Conservation (phyloP, 805 yeast species). For the Saturnispora saitoi region DNA sequence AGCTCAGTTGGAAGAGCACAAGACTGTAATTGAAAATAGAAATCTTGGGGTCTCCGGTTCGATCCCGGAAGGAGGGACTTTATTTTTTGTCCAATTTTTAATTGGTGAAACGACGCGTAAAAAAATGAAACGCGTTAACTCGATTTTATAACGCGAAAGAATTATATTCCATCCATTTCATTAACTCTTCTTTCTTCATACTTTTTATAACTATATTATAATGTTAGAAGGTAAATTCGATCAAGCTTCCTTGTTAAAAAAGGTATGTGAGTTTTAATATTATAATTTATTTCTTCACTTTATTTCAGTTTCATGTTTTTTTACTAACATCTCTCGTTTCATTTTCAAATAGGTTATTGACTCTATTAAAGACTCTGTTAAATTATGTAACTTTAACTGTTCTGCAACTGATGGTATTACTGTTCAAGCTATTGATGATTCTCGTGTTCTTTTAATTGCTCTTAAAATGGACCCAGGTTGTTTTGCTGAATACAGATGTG, state of each 20-base stretch:
- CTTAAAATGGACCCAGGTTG: conserved; percentile 82
- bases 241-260: conserved; percentile 85
- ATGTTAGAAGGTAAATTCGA: conserved; percentile 98
- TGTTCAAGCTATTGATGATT: conserved; percentile 95
- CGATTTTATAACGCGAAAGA: not conserved
- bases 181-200: not conserved
- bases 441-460: conserved; percentile 88
- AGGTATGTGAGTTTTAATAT: conserved; percentile 31
- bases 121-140: not conserved
- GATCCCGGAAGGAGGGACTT: conserved; percentile 20
- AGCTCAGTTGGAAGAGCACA: conserved; percentile 21
- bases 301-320: not conserved
- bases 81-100: not conserved
- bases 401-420: conserved; percentile 82
- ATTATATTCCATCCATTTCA: not conserved
- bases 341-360: conserved; percentile 53
- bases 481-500: conserved; percentile 90
- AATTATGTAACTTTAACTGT: conserved; percentile 93
- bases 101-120: not conserved
- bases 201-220: not conserved
- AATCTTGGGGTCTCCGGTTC: conserved; percentile 20
- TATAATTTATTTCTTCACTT: too few relatives aligned
- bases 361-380: conserved; percentile 89
- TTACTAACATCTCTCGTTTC: not conserved
- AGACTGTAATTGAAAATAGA: conserved; percentile 16